These are phyloP conservation scores for Mycena olivaceomarginata DNA, from an alignment of 768 basidiomycete species.

Conservation along the genomic window DNA sequence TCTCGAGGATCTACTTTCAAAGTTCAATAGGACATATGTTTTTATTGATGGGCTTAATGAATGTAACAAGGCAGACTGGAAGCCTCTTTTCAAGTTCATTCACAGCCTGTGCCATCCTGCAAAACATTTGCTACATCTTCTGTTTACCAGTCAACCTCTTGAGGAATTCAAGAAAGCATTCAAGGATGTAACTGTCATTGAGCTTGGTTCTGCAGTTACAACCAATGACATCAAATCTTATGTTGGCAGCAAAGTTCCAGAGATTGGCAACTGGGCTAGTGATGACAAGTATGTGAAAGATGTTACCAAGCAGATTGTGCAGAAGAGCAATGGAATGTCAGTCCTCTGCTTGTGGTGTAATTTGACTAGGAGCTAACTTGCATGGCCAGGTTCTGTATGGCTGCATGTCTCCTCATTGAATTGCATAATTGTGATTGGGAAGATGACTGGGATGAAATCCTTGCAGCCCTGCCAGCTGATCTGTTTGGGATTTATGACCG, in stretches of 20 bases:
- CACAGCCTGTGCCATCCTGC: not conserved
- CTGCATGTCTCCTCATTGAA: not conserved
- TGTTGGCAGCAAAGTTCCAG: not conserved
- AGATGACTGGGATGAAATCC: not conserved
- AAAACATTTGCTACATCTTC: not conserved
- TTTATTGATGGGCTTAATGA: too few relatives aligned
- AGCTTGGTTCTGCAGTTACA: not conserved
- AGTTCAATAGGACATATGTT: too few relatives aligned
- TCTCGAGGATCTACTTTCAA: too few relatives aligned
- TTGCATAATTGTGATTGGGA: not conserved
- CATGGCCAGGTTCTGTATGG: not conserved
- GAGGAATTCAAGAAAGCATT: not conserved
- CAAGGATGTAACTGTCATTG: not conserved
- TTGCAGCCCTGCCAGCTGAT: not conserved
- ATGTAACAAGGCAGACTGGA: too few relatives aligned
- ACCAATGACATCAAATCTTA: conserved; percentile 9
- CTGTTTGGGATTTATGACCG: conserved; percentile 7
- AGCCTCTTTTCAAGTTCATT: too few relatives aligned
- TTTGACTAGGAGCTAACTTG: not conserved
- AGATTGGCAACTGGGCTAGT: not conserved
- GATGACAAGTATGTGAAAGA: not conserved
- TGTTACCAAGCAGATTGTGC: conserved; percentile 3
- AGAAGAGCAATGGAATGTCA: conserved; percentile 2
- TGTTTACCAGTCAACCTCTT: not conserved
- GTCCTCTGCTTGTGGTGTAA: not conserved